A percentile compares a stretch with the other conserved stretches of the same genome.
phyloP scores from a whole-genome alignment of 352 stramenopile species.

The Thalassiosira pacifica region DNA sequence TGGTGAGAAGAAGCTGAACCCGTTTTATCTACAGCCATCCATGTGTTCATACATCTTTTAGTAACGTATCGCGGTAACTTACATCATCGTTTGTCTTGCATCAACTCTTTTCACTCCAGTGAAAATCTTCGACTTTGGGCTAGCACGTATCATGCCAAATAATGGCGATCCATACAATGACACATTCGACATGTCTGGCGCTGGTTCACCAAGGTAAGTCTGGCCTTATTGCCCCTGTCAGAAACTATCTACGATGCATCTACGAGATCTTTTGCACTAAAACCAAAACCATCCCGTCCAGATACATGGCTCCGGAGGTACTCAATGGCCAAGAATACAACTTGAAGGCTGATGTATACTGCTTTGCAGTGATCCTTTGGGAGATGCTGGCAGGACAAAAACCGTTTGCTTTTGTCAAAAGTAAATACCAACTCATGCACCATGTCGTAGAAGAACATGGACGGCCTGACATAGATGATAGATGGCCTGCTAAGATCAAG shows the following conservation, averaged over 20 bases:
- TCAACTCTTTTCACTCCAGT: constrained; percentile 35
- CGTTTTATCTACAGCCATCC: too few relatives aligned
- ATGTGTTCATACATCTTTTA: too few relatives aligned
- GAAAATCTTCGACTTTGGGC: constrained; percentile 85
- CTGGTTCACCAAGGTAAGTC: constrained; percentile 49
- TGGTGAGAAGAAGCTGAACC: too few relatives aligned
- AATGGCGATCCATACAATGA: constrained; percentile 22
- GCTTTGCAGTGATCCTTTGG: constrained; percentile 64
- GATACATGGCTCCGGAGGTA: constrained; percentile 71
- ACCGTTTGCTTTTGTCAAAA: constrained; percentile 44
- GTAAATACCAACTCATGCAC: constrained; percentile 6
- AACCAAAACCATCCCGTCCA: not conserved
- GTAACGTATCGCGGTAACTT: not conserved
- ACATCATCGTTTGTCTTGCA: not conserved
- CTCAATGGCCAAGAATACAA: constrained; percentile 57
- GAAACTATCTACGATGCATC: too few relatives aligned
- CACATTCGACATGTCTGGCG: constrained; percentile 61
- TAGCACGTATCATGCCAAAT: constrained; percentile 53
- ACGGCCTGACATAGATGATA: constrained; percentile 33
- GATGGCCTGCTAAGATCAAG: constrained; percentile 40
- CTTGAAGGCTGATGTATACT: constrained; percentile 72
- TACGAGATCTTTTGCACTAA: not conserved
- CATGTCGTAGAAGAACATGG: constrained; percentile 32
- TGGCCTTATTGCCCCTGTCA: too few relatives aligned
- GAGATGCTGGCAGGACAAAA: constrained; percentile 63